Percentiles rank a stretch among this genome's conserved stretches.
phyloP scores from a whole-genome alignment of 2,329 filamentous ascomycete species.

The Escovopsis sp. region DNA sequence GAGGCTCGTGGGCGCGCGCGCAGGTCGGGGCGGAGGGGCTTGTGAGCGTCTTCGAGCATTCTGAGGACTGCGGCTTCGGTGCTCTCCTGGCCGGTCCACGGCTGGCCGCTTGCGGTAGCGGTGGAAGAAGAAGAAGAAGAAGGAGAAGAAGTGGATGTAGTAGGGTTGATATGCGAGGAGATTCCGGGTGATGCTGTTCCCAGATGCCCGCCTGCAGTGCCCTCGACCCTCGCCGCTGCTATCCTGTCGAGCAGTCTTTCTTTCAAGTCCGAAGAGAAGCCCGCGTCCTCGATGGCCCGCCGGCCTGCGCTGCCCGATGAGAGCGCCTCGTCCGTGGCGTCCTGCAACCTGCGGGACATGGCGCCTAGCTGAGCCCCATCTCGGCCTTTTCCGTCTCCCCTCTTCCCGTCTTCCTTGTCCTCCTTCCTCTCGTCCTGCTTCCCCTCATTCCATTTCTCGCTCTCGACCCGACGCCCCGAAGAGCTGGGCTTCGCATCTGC shows the following conservation, averaged over 20 bases:
- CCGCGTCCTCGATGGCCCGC: conserved; percentile 43
- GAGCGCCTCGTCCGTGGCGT: conserved; percentile 48
- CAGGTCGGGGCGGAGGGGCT: conserved; percentile 42
- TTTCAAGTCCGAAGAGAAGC: conserved; percentile 49
- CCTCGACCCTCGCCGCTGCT: conserved; percentile 36
- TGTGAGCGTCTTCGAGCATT: conserved; percentile 70
- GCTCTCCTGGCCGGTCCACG: conserved; percentile 68
- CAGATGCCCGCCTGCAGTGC: conserved; percentile 33
- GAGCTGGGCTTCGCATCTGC: background rate
- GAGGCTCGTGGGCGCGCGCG: conserved; percentile 29
- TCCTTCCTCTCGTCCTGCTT: background rate
- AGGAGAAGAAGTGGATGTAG: too few species aligned
- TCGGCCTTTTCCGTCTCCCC: background rate
- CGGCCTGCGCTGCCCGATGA: conserved; percentile 43
- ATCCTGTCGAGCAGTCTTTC: conserved; percentile 40
- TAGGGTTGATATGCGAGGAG: too few species aligned
- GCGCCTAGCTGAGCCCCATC: conserved; percentile 15
- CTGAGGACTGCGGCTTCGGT: conserved; percentile 63
- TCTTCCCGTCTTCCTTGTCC: background rate
- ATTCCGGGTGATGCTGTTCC: conserved; percentile 30
- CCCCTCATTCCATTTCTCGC: too few species aligned
- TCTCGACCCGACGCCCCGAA: too few species aligned
- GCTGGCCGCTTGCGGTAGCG: too few species aligned
- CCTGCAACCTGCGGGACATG: conserved; percentile 41
- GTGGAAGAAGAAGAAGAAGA: too few species aligned